A percentile compares a stretch with the other conserved stretches of the same genome.
These are phyloP conservation scores for Xylona heveae DNA, from an alignment of 495 filamentous ascomycete genomes.

Conservation along the genomic window DNA sequence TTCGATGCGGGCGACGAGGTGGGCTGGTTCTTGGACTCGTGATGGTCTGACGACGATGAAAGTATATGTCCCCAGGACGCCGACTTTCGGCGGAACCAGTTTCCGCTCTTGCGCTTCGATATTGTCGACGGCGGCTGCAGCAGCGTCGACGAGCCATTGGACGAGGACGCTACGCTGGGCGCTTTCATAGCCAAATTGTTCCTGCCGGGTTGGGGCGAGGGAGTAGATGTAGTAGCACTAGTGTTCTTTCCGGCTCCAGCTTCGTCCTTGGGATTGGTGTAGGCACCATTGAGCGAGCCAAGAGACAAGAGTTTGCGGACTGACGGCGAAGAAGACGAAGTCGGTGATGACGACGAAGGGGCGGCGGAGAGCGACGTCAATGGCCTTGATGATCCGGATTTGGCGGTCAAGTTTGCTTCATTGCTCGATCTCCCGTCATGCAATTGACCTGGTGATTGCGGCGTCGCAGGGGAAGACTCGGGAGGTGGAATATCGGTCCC, in stretches of 20 bases:
- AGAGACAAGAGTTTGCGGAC: conserved; percentile 2
- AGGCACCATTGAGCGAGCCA: conserved; percentile 2
- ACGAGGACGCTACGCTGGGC: conserved; percentile 1
- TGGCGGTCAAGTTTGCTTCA: not conserved
- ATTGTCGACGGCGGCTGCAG: not conserved
- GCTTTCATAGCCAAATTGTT: not conserved
- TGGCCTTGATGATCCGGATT: not conserved
- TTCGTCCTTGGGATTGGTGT: conserved; percentile 1
- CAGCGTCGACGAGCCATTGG: conserved; percentile 1
- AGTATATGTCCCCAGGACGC: too few species aligned
- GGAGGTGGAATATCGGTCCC: conserved; percentile 3
- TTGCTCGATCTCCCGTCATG: too few species aligned
- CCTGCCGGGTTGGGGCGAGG: too few species aligned
- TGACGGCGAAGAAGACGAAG: conserved; percentile 1
- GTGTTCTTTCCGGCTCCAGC: too few species aligned
- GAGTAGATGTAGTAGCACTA: too few species aligned
- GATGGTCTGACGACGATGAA: too few species aligned
- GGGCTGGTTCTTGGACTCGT: too few species aligned
- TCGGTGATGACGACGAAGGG: conserved; percentile 2
- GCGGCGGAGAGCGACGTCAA: not conserved
- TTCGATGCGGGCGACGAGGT: too few species aligned
- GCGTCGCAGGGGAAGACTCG: conserved; percentile 1
- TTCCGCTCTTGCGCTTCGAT: not conserved
- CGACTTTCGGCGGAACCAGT: too few species aligned
- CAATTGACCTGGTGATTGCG: not conserved